These are phyloP conservation scores for Flammula alnicola DNA, from an alignment of 1,284 basidiomycete species.

Conservation along the genomic window DNA sequence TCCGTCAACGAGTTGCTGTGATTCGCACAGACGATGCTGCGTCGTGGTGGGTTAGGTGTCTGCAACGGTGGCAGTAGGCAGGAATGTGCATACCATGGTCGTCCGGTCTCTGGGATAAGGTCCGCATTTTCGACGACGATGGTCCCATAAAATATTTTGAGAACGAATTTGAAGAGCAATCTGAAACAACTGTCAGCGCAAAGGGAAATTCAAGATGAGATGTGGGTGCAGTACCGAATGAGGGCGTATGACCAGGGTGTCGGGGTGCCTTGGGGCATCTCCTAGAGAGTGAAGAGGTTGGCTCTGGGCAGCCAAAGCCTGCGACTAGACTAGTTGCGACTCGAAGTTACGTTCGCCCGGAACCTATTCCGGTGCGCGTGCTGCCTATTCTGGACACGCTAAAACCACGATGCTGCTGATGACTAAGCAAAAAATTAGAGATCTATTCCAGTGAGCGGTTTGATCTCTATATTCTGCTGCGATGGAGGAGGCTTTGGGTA, in stretches of 20 bases:
- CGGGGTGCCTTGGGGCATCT: conserved; percentile 53
- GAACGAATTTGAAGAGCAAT: conserved; percentile 74
- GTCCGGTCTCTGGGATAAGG: conserved; percentile 69
- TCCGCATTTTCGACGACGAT: conserved; percentile 85
- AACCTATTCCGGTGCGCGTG: too few relatives aligned
- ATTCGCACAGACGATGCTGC: conserved; percentile 70
- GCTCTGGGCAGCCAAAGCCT: too few relatives aligned
- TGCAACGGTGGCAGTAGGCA: background rate
- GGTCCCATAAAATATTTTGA: conserved; percentile 87
- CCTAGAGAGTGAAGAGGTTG: too few relatives aligned
- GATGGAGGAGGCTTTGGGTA: conserved; percentile 74
- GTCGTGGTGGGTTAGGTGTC: conserved; percentile 8
- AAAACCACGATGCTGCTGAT: conserved; percentile 18
- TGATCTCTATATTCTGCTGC: background rate
- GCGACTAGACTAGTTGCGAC: too few relatives aligned
- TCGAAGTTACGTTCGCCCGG: too few relatives aligned
- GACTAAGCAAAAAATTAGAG: conserved; percentile 37
- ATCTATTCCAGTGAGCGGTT: background rate
- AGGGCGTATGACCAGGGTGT: conserved; percentile 73
- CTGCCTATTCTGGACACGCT: conserved; percentile 12
- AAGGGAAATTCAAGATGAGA: background rate
- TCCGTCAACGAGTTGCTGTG: conserved; percentile 87
- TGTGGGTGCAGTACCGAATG: conserved; percentile 50
- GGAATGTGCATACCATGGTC: conserved; percentile 61
- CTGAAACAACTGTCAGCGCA: conserved; percentile 37